Percentiles rank a stretch among this genome's conserved stretches.
Evolutionary conservation across 2,329 filamentous ascomycete species (phyloP).

Genomic region (Colletotrichum phormii): DNA sequence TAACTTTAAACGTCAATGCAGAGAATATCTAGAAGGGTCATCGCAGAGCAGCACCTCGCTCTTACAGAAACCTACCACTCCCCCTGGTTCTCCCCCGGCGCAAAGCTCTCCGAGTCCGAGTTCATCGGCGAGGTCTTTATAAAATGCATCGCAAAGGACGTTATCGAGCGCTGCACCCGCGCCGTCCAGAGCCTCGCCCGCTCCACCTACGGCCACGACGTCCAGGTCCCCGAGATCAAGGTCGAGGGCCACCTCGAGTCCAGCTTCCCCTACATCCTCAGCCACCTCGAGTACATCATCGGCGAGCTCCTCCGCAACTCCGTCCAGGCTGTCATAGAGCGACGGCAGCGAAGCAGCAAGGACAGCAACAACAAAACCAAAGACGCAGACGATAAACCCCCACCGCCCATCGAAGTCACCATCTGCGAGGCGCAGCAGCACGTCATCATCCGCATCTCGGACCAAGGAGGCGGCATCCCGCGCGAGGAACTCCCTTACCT

Average conservation of each 20-base stretch:
- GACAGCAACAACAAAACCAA: slow-evolving; percentile 43
- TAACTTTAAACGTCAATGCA: slow-evolving; percentile 48
- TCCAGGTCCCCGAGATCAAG: slow-evolving; percentile 81
- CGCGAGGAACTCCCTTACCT: slow-evolving; percentile 87
- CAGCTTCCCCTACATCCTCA: slow-evolving; percentile 95
- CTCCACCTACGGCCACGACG: slow-evolving; percentile 78
- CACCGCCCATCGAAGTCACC: slow-evolving; percentile 88
- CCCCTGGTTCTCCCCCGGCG: slow-evolving; percentile 87
- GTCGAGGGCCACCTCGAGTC: slow-evolving; percentile 88
- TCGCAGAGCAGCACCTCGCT: slow-evolving; percentile 96
- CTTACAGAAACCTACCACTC: slow-evolving; percentile 94
- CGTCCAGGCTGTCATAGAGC: slow-evolving; percentile 90
- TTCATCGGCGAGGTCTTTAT: slow-evolving; percentile 97
- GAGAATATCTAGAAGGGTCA: slow-evolving; percentile 95
- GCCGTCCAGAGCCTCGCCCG: slow-evolving; percentile 80
- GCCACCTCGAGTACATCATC: slow-evolving; percentile 96
- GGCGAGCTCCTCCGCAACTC: slow-evolving; percentile 95
- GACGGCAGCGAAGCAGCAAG: slow-evolving; percentile 61
- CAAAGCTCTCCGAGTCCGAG: slow-evolving; percentile 78
- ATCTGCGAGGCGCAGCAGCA: slow-evolving; percentile 95
- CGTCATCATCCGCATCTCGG: slow-evolving; percentile 95
- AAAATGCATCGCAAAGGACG: slow-evolving; percentile 89
- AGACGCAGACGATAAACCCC: slow-evolving; percentile 38
- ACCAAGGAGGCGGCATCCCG: slow-evolving; percentile 92
- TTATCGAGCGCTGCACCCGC: slow-evolving; percentile 84